phyloP scores from a whole-genome alignment of 2,329 filamentous ascomycete genomes.

The Nothophoma quercina region DNA sequence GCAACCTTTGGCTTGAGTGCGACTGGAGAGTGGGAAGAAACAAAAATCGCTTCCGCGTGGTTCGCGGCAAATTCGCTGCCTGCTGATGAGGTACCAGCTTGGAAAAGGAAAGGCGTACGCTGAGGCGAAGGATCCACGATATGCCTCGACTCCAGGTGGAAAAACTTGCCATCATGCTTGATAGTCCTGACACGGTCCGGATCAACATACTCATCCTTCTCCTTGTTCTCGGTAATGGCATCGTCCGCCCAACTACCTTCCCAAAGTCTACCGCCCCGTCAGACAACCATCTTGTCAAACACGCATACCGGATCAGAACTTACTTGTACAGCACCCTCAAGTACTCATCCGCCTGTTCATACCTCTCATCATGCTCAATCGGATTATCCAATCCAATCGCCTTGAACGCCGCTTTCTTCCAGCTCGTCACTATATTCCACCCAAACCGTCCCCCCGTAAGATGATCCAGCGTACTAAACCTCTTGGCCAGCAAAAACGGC shows the following conservation, averaged over 20 bases:
- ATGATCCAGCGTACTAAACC: slow-evolving; percentile 69
- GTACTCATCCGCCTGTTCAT: slow-evolving; percentile 74
- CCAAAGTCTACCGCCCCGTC: slow-evolving; percentile 54
- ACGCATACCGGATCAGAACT: not conserved
- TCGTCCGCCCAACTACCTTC: slow-evolving; percentile 64
- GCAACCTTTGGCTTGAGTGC: slow-evolving; percentile 61
- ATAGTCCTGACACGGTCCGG: slow-evolving; percentile 67
- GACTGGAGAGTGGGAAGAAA: slow-evolving; percentile 61
- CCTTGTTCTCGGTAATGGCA: slow-evolving; percentile 62
- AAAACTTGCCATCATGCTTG: slow-evolving; percentile 66
- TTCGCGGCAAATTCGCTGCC: slow-evolving; percentile 64
- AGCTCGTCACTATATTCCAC: slow-evolving; percentile 73
- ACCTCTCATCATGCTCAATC: slow-evolving; percentile 69
- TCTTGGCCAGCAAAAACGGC: slow-evolving; percentile 67
- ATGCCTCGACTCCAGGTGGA: slow-evolving; percentile 55
- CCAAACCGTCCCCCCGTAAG: slow-evolving; percentile 67
- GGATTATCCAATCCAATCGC: slow-evolving; percentile 66
- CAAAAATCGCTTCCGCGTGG: slow-evolving; percentile 68
- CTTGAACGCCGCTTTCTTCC: slow-evolving; percentile 69
- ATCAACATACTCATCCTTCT: slow-evolving; percentile 64
- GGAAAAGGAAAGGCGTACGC: slow-evolving; percentile 53
- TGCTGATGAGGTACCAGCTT: slow-evolving; percentile 66
- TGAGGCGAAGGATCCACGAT: slow-evolving; percentile 54
- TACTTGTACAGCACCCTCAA: slow-evolving; percentile 70
- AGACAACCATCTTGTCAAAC: not conserved